Evolutionary conservation across 2,329 filamentous ascomycete species (phyloP).

Genomic region (Trichophyton schoenleinii): DNA sequence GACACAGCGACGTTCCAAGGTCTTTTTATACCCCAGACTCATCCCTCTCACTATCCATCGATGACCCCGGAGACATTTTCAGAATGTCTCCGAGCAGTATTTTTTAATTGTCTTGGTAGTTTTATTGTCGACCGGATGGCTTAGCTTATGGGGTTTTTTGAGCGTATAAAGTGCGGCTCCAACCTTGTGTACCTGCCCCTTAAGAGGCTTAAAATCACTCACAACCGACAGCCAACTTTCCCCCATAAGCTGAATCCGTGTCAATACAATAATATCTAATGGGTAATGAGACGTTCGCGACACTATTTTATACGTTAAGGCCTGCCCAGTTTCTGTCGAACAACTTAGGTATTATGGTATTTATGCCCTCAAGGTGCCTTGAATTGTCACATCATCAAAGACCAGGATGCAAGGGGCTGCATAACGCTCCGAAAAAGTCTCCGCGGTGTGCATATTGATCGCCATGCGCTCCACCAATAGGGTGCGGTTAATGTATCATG

Average conservation of each 20-base stretch:
- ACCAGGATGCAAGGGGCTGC: background rate
- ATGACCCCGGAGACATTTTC: background rate
- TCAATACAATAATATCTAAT: too few species aligned
- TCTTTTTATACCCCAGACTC: background rate
- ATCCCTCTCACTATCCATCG: background rate
- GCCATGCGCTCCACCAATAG: background rate
- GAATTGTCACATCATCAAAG: background rate
- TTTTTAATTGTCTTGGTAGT: background rate
- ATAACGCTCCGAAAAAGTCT: conserved; percentile 1
- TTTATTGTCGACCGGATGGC: background rate
- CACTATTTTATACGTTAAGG: too few species aligned
- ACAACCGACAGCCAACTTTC: too few species aligned
- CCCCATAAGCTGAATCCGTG: too few species aligned
- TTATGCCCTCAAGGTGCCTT: background rate
- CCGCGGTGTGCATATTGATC: background rate
- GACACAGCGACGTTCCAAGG: background rate
- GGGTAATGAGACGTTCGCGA: too few species aligned
- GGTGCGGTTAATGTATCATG: too few species aligned
- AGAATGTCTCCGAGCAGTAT: background rate
- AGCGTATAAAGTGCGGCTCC: background rate
- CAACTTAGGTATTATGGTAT: too few species aligned
- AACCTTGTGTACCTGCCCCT: background rate
- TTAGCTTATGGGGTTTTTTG: background rate
- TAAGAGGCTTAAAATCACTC: too few species aligned
- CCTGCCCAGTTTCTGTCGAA: too few species aligned